Conservation (phyloP, 257 asterid genomes). For the Orobanche coerulescens region DNA sequence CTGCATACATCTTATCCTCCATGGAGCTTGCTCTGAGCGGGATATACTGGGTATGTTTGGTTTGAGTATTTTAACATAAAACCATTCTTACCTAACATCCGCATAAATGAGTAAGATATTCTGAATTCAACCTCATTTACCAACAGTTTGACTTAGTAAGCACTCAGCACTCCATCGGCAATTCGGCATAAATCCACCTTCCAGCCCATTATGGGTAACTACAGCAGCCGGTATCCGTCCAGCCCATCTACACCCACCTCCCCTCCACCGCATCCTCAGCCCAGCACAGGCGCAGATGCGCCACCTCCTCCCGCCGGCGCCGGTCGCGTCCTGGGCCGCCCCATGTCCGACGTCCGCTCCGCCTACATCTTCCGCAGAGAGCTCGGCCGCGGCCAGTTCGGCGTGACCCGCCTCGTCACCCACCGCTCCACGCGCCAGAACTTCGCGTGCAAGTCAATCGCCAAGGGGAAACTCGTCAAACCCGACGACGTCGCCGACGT, state of each 20-base stretch:
- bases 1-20: no score
- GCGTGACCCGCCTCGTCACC: constrained; percentile 63
- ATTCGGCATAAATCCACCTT: constrained; percentile 4
- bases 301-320: constrained; percentile 46
- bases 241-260: constrained; percentile 15
- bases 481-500: constrained; percentile 56
- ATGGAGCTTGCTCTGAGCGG: no score
- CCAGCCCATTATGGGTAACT: constrained; percentile 42
- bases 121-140: neutral
- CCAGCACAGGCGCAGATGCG: constrained; percentile 29
- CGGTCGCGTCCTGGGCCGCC: constrained; percentile 64
- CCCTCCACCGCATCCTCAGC: constrained; percentile 21
- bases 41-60: no score
- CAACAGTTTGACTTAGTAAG: constrained; percentile 25
- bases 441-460: constrained; percentile 75
- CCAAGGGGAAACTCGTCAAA: constrained; percentile 44
- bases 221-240: constrained; percentile 31
- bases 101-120: no score
- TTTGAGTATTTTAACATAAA: neutral
- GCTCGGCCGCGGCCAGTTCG: constrained; percentile 84
- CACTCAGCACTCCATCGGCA: neutral
- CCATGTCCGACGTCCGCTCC: constrained; percentile 51
- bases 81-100: no score
- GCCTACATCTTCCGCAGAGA: constrained; percentile 55
- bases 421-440: constrained; percentile 38